Percentiles rank a stretch among this genome's conserved stretches.
These are phyloP conservation scores for Neospermospora avenae DNA, from an alignment of 2,329 filamentous ascomycete genomes.

Conservation along the genomic window DNA sequence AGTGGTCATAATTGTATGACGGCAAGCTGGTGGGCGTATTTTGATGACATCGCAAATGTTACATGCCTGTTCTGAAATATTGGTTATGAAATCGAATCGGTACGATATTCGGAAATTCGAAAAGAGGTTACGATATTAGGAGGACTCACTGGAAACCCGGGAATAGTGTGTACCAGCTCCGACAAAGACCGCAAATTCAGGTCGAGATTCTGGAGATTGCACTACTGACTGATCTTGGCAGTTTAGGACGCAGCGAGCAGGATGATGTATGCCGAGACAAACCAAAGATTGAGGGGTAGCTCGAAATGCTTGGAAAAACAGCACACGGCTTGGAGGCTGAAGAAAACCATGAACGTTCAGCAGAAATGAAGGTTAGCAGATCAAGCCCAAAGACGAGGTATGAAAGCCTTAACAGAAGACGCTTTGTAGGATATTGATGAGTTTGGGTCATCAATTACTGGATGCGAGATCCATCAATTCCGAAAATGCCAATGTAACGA, in stretches of 20 bases:
- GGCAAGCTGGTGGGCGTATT: conserved; percentile 30
- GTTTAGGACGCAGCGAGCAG: neutral
- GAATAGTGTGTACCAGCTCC: neutral
- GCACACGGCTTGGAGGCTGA: conserved; percentile 2
- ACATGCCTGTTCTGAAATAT: conserved; percentile 28
- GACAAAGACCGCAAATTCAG: too few relatives aligned
- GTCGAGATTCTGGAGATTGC: neutral
- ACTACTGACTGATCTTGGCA: neutral
- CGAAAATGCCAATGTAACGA: neutral
- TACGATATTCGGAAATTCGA: neutral
- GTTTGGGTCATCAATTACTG: neutral
- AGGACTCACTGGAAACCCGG: neutral
- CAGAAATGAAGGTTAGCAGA: neutral
- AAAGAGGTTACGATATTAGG: neutral
- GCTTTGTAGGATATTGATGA: neutral
- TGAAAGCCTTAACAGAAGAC: neutral
- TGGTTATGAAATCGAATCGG: neutral
- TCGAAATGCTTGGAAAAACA: conserved; percentile 1
- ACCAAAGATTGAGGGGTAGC: neutral
- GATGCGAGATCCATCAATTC: neutral
- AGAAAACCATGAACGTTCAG: neutral
- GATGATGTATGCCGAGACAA: neutral
- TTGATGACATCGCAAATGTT: conserved; percentile 29
- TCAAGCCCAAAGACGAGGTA: too few relatives aligned
- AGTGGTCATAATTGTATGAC: conserved; percentile 9